Evolutionary conservation across 2,329 filamentous ascomycete species (phyloP), one percentile per base, ranked within the genome.

Genomic region (Blumeriella jaapii): DNA sequence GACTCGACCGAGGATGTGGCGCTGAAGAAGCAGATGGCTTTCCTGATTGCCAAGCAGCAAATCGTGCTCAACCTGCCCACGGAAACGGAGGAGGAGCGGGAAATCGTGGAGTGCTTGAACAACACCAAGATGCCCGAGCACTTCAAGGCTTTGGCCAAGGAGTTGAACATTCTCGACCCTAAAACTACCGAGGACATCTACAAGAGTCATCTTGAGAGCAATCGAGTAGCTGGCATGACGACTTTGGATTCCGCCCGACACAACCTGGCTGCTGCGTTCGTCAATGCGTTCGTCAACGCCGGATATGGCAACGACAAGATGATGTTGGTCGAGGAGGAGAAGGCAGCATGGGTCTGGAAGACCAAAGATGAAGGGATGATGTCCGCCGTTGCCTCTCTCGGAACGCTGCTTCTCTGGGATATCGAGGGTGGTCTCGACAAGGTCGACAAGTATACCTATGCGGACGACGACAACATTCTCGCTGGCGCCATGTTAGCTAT

Each of bases 111-210:
- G 44, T 91, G 84, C 49, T 61, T 95, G 37, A 83, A 83, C 58
- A 98, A 96, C 61, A 76, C 81, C 12, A 84, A 82, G 53, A 64
- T 98, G 38, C 78, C 87, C 1, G 84, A 93, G 45, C 81, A 96
- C 60, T 98, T 94, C 71, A 93, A 93, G 61, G 75, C 82, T 4
- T 67, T 98, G 19, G 93, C 79, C 39, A 95, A 95, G 62, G 91
- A 98, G 59, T 70, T 98, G 35, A 96, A 98, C 60, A 89, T 98
- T 34, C 67, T 96, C 26, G 91, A 98, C 45, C 91, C 91, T 22
- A 96, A 95, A 66, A 83, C 84, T 27, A 93, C 89, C 0, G 91
- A 98, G 57, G 93, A 98, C 53, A 98, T 98, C 52, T 98, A 98
- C 72, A 98, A 98, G 68, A 94, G 86, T 55, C 91, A 98, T 60